Base-by-base conservation (phyloP, 768 basidiomycete genomes). In the Arthromyces matolae region DNA sequence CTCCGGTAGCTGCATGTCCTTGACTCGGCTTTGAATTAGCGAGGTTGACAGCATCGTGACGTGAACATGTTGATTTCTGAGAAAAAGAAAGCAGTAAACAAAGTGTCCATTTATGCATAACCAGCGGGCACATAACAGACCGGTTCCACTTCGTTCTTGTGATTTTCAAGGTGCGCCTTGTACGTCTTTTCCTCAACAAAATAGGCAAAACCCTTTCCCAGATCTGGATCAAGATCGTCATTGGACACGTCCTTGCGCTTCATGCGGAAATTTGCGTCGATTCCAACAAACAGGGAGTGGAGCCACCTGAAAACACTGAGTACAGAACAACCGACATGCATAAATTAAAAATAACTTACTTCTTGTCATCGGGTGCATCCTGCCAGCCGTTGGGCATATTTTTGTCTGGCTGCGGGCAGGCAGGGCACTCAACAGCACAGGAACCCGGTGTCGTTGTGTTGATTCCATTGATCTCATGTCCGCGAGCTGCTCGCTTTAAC, bases 61-160 rank as follows among this genome's bases (percentile, higher is more conserved):
- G 49, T 2, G 58, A 58, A 31, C 69, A 71, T 5, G 49, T 61
- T n/a, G 60, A 59, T 43, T 60, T 60, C 67, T 67, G 43, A 40
- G n/a, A n/a, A n/a, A n/a, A n/a, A n/a, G n/a, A n/a, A n/a, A n/a
- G n/a, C n/a, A n/a, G n/a, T n/a, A 8, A 39, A 10, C 8, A 38
- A 6, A 20, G 8, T 8, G 5, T 37, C n/a, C 32, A 39, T 39
- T 20, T 31, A 9, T 40, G 20, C 29, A 33, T n/a, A n/a, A n/a
- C n/a, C n/a, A n/a, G n/a, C n/a, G n/a, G n/a, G n/a, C n/a, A n/a
- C 22, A n/a, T 19, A 10, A 45, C 58, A 18, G 41, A 65, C 62
- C 41, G 49, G 50, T 38, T 66, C 58, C 0, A 50, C 41, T 16
- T 62, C 49, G 10, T 42, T 42, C 12, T 51, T 54, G 29, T 58